These are phyloP conservation scores for Calocybe cyanea DNA, from an alignment of 768 basidiomycete species.

Conservation along the genomic window DNA sequence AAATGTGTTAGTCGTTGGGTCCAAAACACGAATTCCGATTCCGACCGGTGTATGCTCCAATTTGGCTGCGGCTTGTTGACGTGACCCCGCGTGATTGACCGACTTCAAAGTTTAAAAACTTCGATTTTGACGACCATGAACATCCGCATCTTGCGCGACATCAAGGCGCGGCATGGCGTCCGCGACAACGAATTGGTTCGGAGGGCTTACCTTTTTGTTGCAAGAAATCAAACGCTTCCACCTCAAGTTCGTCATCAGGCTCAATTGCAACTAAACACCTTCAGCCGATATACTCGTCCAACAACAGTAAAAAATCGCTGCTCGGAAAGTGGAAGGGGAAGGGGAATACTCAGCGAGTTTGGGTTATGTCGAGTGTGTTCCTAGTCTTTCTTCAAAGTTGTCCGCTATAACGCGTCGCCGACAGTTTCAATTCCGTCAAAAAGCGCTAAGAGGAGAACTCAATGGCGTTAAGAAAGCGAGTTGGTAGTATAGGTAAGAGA, in stretches of 20 bases:
- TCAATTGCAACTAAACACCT: slow-evolving; percentile 88
- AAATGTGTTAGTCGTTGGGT: not conserved
- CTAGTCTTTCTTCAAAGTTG: not conserved
- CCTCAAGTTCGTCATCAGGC: slow-evolving; percentile 90
- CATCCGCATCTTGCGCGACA: slow-evolving; percentile 64
- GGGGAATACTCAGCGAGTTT: slow-evolving; percentile 89
- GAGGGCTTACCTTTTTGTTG: slow-evolving; percentile 89
- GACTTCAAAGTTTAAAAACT: slow-evolving; percentile 6
- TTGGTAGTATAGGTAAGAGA: slow-evolving; percentile 55
- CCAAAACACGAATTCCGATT: slow-evolving; percentile 23
- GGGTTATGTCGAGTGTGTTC: slow-evolving; percentile 69
- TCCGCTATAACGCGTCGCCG: slow-evolving; percentile 9
- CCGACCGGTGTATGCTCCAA: slow-evolving; percentile 32
- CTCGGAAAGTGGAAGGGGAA: slow-evolving; percentile 75
- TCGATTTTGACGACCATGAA: slow-evolving; percentile 38
- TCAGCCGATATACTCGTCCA: slow-evolving; percentile 79
- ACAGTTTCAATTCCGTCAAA: slow-evolving; percentile 88
- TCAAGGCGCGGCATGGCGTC: slow-evolving; percentile 72
- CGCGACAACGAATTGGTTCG: slow-evolving; percentile 75
- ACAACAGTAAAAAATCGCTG: slow-evolving; percentile 89
- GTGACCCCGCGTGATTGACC: slow-evolving; percentile 8
- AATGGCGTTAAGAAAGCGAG: slow-evolving; percentile 88
- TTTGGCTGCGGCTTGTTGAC: slow-evolving; percentile 19
- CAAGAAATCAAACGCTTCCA: slow-evolving; percentile 87
- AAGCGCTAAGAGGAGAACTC: slow-evolving; percentile 77